Percentiles rank a stretch among this genome's conserved stretches.
These are phyloP conservation scores for Chrysophaeum taylorii DNA, from an alignment of 352 stramenopile species.

Conservation along the genomic window DNA sequence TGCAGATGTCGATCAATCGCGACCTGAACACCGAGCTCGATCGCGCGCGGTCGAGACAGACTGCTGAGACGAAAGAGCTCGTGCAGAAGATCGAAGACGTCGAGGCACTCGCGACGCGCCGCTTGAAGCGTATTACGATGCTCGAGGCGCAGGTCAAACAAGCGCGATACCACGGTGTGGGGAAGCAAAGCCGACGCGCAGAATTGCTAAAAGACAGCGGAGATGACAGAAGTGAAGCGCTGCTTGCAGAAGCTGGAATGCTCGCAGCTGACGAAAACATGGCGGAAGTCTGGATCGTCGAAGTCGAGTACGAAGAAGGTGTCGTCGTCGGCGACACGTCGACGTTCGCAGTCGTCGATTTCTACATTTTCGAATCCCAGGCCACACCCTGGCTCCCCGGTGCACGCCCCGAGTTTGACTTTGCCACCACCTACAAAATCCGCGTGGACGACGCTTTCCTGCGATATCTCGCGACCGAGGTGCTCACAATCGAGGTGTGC, in stretches of 20 bases:
- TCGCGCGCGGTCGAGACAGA: slow-evolving; percentile 39
- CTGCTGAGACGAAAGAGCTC: slow-evolving; percentile 49
- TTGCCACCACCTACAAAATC: slow-evolving; percentile 76
- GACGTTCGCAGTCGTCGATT: slow-evolving; percentile 80
- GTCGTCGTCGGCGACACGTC: slow-evolving; percentile 55
- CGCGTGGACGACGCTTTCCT: slow-evolving; percentile 81
- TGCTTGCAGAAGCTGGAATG: slow-evolving; percentile 28
- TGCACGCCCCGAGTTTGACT: slow-evolving; percentile 67
- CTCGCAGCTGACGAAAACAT: slow-evolving; percentile 69
- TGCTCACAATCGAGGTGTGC: slow-evolving; percentile 70
- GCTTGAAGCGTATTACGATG: slow-evolving; percentile 60
- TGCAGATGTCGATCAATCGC: slow-evolving; percentile 82
- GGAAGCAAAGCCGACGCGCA: no score
- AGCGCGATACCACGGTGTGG: slow-evolving; percentile 48
- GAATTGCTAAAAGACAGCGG: no score
- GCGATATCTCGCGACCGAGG: slow-evolving; percentile 69
- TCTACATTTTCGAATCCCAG: slow-evolving; percentile 85
- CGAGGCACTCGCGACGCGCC: slow-evolving; percentile 62
- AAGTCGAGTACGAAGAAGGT: slow-evolving; percentile 54
- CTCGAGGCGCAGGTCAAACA: slow-evolving; percentile 73
- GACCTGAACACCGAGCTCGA: slow-evolving; percentile 78
- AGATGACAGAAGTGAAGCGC: slow-evolving; percentile 18
- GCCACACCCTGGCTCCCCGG: slow-evolving; percentile 69
- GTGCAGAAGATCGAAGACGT: slow-evolving; percentile 65
- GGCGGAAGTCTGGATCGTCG: slow-evolving; percentile 71